These are phyloP conservation scores for Wickerhamomyces subpelliculosus DNA, from an alignment of 805 yeast species.

Conservation along the genomic window DNA sequence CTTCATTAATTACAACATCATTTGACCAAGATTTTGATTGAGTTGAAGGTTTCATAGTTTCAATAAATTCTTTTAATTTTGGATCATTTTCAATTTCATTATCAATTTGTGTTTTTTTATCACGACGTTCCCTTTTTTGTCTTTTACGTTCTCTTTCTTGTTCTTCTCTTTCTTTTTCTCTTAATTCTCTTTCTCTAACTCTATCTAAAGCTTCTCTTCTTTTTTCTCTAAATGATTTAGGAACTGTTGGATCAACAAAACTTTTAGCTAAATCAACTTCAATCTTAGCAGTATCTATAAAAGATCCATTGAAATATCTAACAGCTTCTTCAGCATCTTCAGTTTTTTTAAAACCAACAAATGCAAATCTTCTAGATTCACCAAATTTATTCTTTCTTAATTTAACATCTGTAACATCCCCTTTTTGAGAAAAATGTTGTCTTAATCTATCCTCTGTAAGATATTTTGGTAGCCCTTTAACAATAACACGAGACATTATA, in stretches of 20 bases:
- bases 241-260: slow-evolving; percentile 77
- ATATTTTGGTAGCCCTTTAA: slow-evolving; percentile 80
- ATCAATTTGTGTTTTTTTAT: slow-evolving; percentile 33
- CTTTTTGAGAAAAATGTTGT: slow-evolving; percentile 52
- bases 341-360: slow-evolving; percentile 73
- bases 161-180: slow-evolving; percentile 33
- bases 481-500: slow-evolving; percentile 79
- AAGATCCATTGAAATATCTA: slow-evolving; percentile 66
- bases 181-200: slow-evolving; percentile 41
- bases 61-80: slow-evolving; percentile 71
- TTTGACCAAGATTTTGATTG: slow-evolving; percentile 71
- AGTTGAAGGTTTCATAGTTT: slow-evolving; percentile 71
- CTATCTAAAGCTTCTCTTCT: slow-evolving; percentile 42
- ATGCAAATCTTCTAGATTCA: slow-evolving; percentile 87
- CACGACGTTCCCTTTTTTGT: slow-evolving; percentile 23
- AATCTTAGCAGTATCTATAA: slow-evolving; percentile 74
- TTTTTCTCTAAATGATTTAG: slow-evolving; percentile 53
- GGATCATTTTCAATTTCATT: slow-evolving; percentile 58
- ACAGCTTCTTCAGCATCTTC: slow-evolving; percentile 77
- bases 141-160: slow-evolving; percentile 29
- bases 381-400: slow-evolving; percentile 77
- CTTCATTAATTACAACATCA: slow-evolving; percentile 30
- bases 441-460: slow-evolving; percentile 66
- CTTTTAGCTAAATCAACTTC: slow-evolving; percentile 80
- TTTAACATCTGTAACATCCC: slow-evolving; percentile 82